phyloP scores from a whole-genome alignment of 2,329 filamentous ascomycete genomes.

The Herpotrichia juniperi region DNA sequence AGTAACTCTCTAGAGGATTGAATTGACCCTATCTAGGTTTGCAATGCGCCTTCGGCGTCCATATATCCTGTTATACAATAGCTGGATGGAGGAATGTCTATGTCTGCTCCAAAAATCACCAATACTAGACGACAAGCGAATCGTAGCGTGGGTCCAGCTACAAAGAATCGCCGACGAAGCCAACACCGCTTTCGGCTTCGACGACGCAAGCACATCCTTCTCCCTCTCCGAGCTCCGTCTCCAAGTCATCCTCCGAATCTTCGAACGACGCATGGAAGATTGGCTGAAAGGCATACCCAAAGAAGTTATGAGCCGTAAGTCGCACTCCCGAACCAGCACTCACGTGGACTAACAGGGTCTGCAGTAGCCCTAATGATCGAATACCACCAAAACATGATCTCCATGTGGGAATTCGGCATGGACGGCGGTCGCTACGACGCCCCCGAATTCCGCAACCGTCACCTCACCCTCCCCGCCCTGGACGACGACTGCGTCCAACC shows the following conservation, averaged over 20 bases:
- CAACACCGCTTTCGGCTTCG: constrained; percentile 44
- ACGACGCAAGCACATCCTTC: constrained; percentile 46
- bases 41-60: constrained; percentile 41
- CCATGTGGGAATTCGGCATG: constrained; percentile 47
- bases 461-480: constrained; percentile 39
- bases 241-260: constrained; percentile 43
- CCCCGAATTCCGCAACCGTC: constrained; percentile 41
- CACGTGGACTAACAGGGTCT: background rate
- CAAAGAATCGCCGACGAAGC: constrained; percentile 46
- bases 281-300: constrained; percentile 39
- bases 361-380: constrained; percentile 31
- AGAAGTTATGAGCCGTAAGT: constrained; percentile 37
- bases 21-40: constrained; percentile 20
- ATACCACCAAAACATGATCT: constrained; percentile 40
- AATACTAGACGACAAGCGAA: constrained; percentile 33
- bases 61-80: constrained; percentile 42
- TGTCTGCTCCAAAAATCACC: constrained; percentile 39
- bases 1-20: background rate
- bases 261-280: constrained; percentile 43
- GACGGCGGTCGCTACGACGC: constrained; percentile 44
- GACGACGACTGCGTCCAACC: constrained; percentile 41
- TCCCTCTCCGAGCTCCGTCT: constrained; percentile 42
- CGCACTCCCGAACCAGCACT: background rate
- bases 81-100: constrained; percentile 45
- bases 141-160: constrained; percentile 38